Evolutionary conservation across 106 monocot genomes (phyloP), one percentile per base, ranked within the genome.

Genomic region (Dioscorea dumetorum): DNA sequence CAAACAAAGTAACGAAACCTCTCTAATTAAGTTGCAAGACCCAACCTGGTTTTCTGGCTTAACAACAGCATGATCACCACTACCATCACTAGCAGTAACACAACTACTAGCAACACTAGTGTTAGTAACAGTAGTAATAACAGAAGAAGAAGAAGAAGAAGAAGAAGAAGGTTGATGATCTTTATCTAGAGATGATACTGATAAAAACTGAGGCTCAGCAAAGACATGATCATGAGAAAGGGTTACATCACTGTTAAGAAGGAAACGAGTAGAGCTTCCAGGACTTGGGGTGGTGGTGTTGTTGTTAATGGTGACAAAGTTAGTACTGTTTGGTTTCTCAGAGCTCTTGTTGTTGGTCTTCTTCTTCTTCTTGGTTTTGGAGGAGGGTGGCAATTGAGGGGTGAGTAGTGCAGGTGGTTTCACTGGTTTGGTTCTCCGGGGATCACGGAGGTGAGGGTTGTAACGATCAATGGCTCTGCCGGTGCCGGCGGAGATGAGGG

Each of bases 201-300:
- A 41, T 41, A 41, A 41, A 41, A 41, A 6, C 6, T 41, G 3
- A 32, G 64, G 64, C 22, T 28, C 62, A 7, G 62, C 32, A 7
- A 62, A 16, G 20, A 35, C 41, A 48, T 65, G 62, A 49, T 83
- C 81, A 28, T 28, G 28, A 35, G 69, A 64, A 22, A 58, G 68
- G 33, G 67, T 58, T 18, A 21, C 53, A 22, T 76, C 80, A 14
- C 32, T 31, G 58, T 79, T 71, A 0, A 94, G 76, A 51, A 94
- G 64, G 72, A 56, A 94, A 19, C 90, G 58, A 3, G 90, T 71
- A 8, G 94, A 94, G 58, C 67, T 63, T 0, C 77, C 72, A 8
- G 94, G 94, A 57, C 83, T 84, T 1, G 28, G n/a, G n/a, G n/a
- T 3, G 3, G 2, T 28, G 1, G 28, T 28, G 28, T 28, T 28